Conservation (phyloP, 2,329 filamentous ascomycete genomes). For the Botrytis cinerea region DNA sequence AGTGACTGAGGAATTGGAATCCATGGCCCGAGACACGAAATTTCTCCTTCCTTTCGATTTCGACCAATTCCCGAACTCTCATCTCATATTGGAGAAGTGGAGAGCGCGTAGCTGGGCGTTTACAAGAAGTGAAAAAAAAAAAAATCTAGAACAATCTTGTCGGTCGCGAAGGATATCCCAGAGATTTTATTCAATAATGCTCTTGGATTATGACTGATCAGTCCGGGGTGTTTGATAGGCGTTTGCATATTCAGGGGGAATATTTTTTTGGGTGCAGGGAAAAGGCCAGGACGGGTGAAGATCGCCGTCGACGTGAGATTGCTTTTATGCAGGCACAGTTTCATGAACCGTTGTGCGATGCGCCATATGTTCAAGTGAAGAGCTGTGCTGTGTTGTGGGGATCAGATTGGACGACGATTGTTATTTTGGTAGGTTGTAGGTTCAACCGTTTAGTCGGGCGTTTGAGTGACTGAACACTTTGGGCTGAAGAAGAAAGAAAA, state of each 20-base stretch:
- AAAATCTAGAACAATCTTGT: slow-evolving; percentile 15
- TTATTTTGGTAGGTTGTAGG: not conserved
- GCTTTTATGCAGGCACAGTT: slow-evolving; percentile 13
- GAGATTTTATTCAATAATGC: not conserved
- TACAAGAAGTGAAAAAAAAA: not conserved
- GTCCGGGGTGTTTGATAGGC: slow-evolving; percentile 12
- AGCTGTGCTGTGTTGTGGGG: slow-evolving; percentile 8
- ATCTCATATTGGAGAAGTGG: slow-evolving; percentile 4
- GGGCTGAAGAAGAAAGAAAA: not conserved
- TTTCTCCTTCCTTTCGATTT: not conserved
- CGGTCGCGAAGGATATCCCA: not conserved
- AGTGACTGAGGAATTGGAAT: too few species aligned
- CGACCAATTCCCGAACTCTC: not conserved
- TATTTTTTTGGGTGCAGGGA: not conserved
- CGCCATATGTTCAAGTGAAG: slow-evolving; percentile 3
- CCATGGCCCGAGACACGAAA: slow-evolving; percentile 5
- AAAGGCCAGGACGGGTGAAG: not conserved
- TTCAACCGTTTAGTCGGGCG: not conserved
- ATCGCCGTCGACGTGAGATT: not conserved
- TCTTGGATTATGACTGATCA: not conserved
- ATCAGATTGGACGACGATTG: slow-evolving; percentile 4
- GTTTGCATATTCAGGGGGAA: slow-evolving; percentile 5
- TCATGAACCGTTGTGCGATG: slow-evolving; percentile 13
- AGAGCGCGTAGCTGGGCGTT: slow-evolving; percentile 18
- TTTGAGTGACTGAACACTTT: not conserved